Evolutionary conservation across 1,284 basidiomycete genomes (phyloP).

Genomic region (Moniliella sp.): DNA sequence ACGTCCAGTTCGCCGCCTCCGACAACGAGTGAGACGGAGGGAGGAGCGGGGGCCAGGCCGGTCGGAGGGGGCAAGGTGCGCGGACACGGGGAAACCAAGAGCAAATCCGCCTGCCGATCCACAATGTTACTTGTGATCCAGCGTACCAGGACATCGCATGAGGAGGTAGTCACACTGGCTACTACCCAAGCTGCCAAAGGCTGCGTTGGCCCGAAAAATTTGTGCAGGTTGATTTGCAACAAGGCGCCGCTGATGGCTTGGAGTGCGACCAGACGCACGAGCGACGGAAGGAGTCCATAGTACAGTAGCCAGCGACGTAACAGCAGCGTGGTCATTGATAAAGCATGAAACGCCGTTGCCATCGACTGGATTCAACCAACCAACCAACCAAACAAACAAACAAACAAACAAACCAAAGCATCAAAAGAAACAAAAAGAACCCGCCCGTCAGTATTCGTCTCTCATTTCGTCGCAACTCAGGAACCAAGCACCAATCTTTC

Average conservation of each 20-base stretch:
- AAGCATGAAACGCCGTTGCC: conserved; percentile 58
- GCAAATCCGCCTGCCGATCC: conserved; percentile 13
- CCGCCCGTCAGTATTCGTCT: no score
- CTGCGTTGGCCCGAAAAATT: conserved; percentile 46
- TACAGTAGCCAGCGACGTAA: conserved; percentile 58
- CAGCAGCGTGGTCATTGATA: conserved; percentile 55
- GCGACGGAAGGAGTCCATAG: conserved; percentile 54
- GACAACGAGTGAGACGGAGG: no score
- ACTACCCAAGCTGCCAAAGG: conserved; percentile 57
- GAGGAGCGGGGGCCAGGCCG: no score
- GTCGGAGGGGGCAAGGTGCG: no score
- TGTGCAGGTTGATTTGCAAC: conserved; percentile 50
- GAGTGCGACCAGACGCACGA: conserved; percentile 58
- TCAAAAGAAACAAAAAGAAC: no score
- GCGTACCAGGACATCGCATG: conserved; percentile 21
- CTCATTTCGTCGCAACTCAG: no score
- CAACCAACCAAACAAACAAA: no score
- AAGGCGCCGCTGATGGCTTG: conserved; percentile 71
- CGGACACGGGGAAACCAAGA: no score
- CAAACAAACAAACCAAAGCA: no score
- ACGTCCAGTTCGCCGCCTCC: no score
- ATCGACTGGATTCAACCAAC: conserved; percentile 34
- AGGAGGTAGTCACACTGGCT: conserved; percentile 51
- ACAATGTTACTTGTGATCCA: conserved; percentile 32
- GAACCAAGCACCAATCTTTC: no score